These are phyloP conservation scores for Nothophaeocryptopus gaeumannii DNA, from an alignment of 2,329 filamentous ascomycete genomes.

Conservation along the genomic window DNA sequence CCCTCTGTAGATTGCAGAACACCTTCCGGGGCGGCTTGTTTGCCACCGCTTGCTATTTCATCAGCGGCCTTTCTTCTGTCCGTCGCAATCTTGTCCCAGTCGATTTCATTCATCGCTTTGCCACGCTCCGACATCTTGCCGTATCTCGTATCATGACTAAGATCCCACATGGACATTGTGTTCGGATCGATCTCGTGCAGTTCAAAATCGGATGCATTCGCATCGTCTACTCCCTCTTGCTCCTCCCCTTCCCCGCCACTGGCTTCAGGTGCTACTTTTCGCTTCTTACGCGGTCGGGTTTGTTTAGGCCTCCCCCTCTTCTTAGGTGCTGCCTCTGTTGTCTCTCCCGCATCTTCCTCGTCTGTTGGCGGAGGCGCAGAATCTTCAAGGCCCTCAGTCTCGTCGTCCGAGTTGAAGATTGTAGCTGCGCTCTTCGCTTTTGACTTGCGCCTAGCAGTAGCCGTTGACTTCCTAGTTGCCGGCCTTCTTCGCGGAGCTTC, in stretches of 20 bases:
- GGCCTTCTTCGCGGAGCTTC: conserved; percentile 12
- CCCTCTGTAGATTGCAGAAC: conserved; percentile 24
- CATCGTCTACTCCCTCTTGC: conserved; percentile 19
- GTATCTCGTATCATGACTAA: conserved; percentile 58
- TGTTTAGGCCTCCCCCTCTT: conserved; percentile 15
- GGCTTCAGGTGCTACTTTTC: neutral
- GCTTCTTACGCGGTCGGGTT: conserved; percentile 9
- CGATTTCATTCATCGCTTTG: conserved; percentile 67
- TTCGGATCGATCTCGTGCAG: conserved; percentile 58
- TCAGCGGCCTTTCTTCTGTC: conserved; percentile 40
- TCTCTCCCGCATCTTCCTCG: conserved; percentile 5
- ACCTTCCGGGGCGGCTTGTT: conserved; percentile 11
- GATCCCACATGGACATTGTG: conserved; percentile 67
- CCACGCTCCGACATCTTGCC: conserved; percentile 75
- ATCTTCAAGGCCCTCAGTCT: conserved; percentile 9
- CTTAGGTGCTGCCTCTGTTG: conserved; percentile 6
- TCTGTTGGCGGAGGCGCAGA: neutral
- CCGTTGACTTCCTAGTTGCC: conserved; percentile 5
- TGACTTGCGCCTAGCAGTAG: conserved; percentile 9
- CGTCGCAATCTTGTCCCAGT: conserved; percentile 52
- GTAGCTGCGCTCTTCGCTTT: conserved; percentile 18
- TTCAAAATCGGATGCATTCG: conserved; percentile 33
- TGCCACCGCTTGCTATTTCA: conserved; percentile 20
- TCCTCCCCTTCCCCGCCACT: conserved; percentile 8
- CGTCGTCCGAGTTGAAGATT: conserved; percentile 22